These are phyloP conservation scores for Capronia coronata DNA, from an alignment of 2,329 filamentous ascomycete species.

Conservation along the genomic window DNA sequence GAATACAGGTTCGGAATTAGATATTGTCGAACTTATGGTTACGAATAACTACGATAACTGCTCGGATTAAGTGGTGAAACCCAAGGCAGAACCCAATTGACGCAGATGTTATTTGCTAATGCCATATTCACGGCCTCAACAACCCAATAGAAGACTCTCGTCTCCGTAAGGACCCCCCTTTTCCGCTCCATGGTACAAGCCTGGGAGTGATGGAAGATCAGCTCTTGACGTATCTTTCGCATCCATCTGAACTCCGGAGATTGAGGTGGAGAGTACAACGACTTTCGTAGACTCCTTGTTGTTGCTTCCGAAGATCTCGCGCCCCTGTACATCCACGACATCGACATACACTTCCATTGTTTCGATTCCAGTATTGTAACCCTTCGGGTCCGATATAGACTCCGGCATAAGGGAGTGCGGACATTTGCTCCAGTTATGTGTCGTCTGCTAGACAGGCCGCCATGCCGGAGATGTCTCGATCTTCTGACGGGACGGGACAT, in stretches of 20 bases:
- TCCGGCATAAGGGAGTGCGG: slow-evolving; percentile 34
- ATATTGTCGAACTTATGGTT: too few species aligned
- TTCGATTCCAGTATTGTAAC: slow-evolving; percentile 32
- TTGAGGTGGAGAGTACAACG: slow-evolving; percentile 27
- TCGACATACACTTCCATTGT: slow-evolving; percentile 31
- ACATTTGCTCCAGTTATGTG: slow-evolving; percentile 31
- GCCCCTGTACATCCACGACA: slow-evolving; percentile 25
- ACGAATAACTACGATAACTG: too few species aligned
- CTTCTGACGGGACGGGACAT: not conserved
- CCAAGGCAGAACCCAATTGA: too few species aligned
- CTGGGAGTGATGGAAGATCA: slow-evolving; percentile 32
- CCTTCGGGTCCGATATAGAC: slow-evolving; percentile 31
- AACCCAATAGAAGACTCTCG: slow-evolving; percentile 37
- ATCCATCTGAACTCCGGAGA: too few species aligned
- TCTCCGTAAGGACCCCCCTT: slow-evolving; percentile 31
- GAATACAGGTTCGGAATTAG: too few species aligned
- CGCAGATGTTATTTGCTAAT: too few species aligned
- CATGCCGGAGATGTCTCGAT: slow-evolving; percentile 33
- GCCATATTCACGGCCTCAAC: slow-evolving; percentile 27
- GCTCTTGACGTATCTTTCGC: slow-evolving; percentile 31
- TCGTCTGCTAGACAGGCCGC: slow-evolving; percentile 29
- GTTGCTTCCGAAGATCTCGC: slow-evolving; percentile 2
- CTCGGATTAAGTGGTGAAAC: too few species aligned
- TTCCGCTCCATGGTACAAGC: slow-evolving; percentile 33
- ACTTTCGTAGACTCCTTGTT: not conserved